Evolutionary conservation across 371 early-diverging fungal species (phyloP), one percentile per base, ranked within the genome.

Genomic region (Amoeboaphelidium occidentale): DNA sequence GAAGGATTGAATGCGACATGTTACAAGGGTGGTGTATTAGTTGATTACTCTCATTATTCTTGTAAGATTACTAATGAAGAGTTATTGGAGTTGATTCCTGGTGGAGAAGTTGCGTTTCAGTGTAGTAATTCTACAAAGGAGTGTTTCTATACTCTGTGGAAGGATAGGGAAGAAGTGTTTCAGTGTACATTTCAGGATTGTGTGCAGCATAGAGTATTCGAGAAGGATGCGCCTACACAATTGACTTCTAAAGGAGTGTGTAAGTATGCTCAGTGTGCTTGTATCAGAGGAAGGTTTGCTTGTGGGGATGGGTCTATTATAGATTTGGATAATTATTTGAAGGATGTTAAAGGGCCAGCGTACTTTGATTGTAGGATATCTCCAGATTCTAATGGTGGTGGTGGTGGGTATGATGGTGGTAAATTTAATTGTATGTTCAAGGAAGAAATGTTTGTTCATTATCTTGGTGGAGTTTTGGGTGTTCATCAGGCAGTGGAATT

Each of bases 261-360:
- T 24, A 25, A 21, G 14, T 23, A 46, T 24, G 26, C 25, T 14
- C 12, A 46, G 3, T 46, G 47, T 20, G 2, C 13, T 4, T 46
- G 47, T 25, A 46, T 46, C 10, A 14, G 12, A 22, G 47, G 20
- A 12, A 10, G 26, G 25, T 4, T 21, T 48, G n/a, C 32, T 12
- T 48, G 48, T 32, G 27, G 48, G n/a, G 32, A 27, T 12, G 23
- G 23, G n/a, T 14, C n/a, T 28, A 2, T 12, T 21, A 39, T 32
- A n/a, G 39, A 39, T 21, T 12, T 48, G n/a, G 26, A 20, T 20
- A 32, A 32, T 48, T 6, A 14, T 48, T 23, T 48, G 12, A 3
- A 48, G 3, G 22, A 3, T 48, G 48, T 48, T n/a, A 27, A 39
- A 23, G 48, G 48, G 10, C 48, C 48, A 3, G 48, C 25, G 3